Evolutionary conservation across 2,329 filamentous ascomycete genomes (phyloP).

Genomic region (Botrytis byssoidea): DNA sequence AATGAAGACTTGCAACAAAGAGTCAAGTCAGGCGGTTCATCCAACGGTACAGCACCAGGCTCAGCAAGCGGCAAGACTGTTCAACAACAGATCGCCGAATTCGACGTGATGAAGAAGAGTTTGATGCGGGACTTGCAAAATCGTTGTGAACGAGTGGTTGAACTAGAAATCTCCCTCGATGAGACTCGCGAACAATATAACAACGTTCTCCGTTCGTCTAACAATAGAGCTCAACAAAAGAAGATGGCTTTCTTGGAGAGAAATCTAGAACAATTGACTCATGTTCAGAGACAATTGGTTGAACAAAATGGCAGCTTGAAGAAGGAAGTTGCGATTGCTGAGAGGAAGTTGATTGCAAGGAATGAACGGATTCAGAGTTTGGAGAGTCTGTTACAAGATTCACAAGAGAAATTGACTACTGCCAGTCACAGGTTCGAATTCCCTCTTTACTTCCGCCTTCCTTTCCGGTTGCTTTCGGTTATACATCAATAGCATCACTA

Average conservation of each 20-base stretch:
- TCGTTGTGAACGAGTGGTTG: slow-evolving; percentile 94
- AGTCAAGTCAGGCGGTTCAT: slow-evolving; percentile 61
- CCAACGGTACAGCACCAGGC: slow-evolving; percentile 56
- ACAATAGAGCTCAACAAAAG: slow-evolving; percentile 99
- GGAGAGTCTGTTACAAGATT: slow-evolving; percentile 89
- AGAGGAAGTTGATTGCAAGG: slow-evolving; percentile 91
- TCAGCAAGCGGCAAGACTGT: slow-evolving; percentile 82
- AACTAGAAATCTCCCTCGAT: slow-evolving; percentile 95
- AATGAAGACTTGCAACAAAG: slow-evolving; percentile 77
- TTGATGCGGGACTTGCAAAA: slow-evolving; percentile 98
- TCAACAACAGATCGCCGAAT: slow-evolving; percentile 96
- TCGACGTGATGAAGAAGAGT: slow-evolving; percentile 99
- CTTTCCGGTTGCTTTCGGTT: background rate
- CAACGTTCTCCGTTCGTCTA: slow-evolving; percentile 92
- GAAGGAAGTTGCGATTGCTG: slow-evolving; percentile 98
- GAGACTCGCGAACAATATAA: slow-evolving; percentile 99
- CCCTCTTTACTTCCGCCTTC: slow-evolving; percentile 22
- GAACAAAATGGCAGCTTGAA: slow-evolving; percentile 97
- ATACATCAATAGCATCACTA: slow-evolving; percentile 26
- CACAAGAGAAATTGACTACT: slow-evolving; percentile 95
- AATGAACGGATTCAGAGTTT: slow-evolving; percentile 96
- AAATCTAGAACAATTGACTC: slow-evolving; percentile 95
- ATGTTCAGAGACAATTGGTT: slow-evolving; percentile 94
- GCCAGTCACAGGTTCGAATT: slow-evolving; percentile 88
- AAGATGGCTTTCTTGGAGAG: slow-evolving; percentile 99